Evolutionary conservation across 345 rosid genomes (phyloP).

Genomic region (Eucalyptus cloeziana): DNA sequence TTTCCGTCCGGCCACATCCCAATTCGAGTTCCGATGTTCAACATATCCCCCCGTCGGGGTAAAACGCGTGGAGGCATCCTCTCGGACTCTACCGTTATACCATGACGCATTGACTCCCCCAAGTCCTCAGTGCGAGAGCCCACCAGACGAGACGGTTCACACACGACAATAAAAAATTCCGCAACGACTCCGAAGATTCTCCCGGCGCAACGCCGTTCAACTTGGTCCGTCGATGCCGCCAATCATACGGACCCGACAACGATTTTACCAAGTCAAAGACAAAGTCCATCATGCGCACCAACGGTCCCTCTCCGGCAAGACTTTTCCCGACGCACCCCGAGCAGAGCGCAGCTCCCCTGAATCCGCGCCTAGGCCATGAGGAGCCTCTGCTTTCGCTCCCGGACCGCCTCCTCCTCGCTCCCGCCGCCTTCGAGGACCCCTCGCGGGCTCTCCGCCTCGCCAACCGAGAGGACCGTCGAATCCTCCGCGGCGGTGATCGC

Average conservation of each 20-base stretch:
- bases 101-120: background rate
- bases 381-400: slow-evolving; percentile 20
- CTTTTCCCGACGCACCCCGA: background rate
- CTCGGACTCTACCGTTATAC: background rate
- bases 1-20: background rate
- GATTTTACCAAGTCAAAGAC: background rate
- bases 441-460: background rate
- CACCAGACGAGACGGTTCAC: background rate
- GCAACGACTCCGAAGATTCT: background rate
- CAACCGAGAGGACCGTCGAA: slow-evolving; percentile 14
- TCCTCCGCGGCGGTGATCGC: slow-evolving; percentile 19
- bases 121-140: background rate
- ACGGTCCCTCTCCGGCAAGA: background rate
- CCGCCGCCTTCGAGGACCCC: slow-evolving; percentile 2
- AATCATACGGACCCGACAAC: background rate
- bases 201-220: background rate
- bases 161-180: accelerated
- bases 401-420: background rate
- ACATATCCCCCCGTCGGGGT: background rate
- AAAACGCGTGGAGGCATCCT: background rate
- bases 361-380: slow-evolving; percentile 6
- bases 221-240: background rate
- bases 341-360: background rate
- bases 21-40: background rate
- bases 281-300: background rate